Evolutionary conservation across 306 rosid species (phyloP).

Genomic region (Fragaria iinumae): DNA sequence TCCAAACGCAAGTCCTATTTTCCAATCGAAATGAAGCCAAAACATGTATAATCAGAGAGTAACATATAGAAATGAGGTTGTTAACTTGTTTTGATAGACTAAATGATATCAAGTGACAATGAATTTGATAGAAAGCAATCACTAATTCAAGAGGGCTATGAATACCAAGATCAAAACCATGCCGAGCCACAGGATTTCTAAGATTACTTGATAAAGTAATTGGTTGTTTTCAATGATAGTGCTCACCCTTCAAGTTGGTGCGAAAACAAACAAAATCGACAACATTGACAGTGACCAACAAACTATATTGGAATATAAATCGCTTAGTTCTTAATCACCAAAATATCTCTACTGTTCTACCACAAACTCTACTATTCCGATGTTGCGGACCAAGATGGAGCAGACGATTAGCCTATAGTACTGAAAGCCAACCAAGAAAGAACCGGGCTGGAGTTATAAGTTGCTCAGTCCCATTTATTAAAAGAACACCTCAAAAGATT

Average conservation of each 20-base stretch:
- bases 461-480: slow-evolving; percentile 1
- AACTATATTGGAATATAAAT: background rate
- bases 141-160: background rate
- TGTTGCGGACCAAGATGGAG: background rate
- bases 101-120: background rate
- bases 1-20: background rate
- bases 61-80: background rate
- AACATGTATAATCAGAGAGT: background rate
- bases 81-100: background rate
- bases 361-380: background rate
- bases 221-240: background rate
- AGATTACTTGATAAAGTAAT: background rate
- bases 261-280: background rate
- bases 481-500: background rate
- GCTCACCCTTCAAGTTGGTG: background rate
- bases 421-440: background rate
- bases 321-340: no score
- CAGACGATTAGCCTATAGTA: background rate
- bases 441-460: background rate
- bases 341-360: background rate
- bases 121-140: background rate
- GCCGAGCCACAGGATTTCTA: background rate
- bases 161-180: background rate
- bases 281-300: background rate
- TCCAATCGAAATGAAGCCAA: background rate